Evolutionary conservation across 2,329 filamentous ascomycete genomes (phyloP).

Genomic region (Colletotrichum camelliae): DNA sequence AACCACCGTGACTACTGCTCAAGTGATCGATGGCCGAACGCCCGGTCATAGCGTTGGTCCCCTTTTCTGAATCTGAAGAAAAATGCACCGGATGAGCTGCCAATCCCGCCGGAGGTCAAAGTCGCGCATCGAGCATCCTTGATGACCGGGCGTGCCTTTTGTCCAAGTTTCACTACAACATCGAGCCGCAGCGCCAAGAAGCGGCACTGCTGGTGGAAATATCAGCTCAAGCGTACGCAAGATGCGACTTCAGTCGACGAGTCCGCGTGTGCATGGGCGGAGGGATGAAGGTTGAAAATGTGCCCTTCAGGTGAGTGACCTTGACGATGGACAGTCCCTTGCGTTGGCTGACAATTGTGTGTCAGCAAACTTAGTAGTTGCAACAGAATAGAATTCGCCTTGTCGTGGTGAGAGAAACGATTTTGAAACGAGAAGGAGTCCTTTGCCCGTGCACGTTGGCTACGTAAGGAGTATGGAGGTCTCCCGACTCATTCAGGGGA

Average conservation of each 20-base stretch:
- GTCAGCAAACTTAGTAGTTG: neutral
- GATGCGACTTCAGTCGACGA: neutral
- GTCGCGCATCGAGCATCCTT: neutral
- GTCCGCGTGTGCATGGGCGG: neutral
- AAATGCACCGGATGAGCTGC: neutral
- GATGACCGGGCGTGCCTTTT: neutral
- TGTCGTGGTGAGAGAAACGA: constrained; percentile 2
- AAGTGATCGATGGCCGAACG: neutral
- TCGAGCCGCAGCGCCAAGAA: neutral
- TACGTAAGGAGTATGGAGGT: neutral
- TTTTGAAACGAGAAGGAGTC: constrained; percentile 1
- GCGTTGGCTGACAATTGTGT: neutral
- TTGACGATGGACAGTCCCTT: neutral
- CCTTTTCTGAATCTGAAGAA: neutral
- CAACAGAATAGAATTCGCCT: neutral
- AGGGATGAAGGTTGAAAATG: neutral
- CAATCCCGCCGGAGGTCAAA: neutral
- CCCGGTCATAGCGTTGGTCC: constrained; percentile 13
- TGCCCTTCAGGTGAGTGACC: neutral
- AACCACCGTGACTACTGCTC: neutral
- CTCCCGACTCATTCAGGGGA: neutral
- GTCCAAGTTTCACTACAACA: neutral
- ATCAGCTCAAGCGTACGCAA: neutral
- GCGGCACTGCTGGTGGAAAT: neutral
- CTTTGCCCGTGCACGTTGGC: neutral